Conservation (phyloP, 257 asterid species). For the Phtheirospermum japonicum region DNA sequence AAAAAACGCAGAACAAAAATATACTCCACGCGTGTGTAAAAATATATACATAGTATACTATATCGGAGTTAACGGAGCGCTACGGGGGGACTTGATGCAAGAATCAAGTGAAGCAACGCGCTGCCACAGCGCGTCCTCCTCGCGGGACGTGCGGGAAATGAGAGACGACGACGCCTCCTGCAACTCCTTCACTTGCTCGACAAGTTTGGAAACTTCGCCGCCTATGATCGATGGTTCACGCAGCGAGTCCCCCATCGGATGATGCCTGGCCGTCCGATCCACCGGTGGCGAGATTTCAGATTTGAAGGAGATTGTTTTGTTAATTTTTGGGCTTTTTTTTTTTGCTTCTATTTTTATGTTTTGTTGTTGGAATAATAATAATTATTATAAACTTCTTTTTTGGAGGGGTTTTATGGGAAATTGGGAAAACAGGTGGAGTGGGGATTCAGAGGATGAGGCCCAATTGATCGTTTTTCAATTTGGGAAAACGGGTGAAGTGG, state of each 20-base stretch:
- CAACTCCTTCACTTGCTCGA: constrained; percentile 79
- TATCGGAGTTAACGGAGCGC: constrained; percentile 47
- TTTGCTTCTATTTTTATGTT: too few relatives aligned
- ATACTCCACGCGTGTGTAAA: constrained; percentile 26
- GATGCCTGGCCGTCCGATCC: constrained; percentile 31
- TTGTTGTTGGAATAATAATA: too few relatives aligned
- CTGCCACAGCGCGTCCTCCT: constrained; percentile 85
- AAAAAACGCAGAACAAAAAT: constrained; percentile 6
- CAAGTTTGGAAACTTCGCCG: constrained; percentile 48
- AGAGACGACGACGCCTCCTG: too few relatives aligned
- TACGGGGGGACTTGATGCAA: constrained; percentile 50
- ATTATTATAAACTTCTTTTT: too few relatives aligned
- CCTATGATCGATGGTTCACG: constrained; percentile 38
- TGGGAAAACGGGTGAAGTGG: too few relatives aligned
- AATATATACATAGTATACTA: constrained; percentile 33
- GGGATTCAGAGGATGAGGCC: too few relatives aligned
- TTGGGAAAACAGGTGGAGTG: too few relatives aligned
- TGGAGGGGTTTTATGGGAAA: too few relatives aligned
- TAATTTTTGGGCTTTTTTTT: too few relatives aligned
- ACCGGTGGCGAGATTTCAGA: constrained; percentile 25
- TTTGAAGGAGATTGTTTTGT: too few relatives aligned
- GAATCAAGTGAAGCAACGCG: constrained; percentile 77
- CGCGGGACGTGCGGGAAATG: constrained; percentile 63
- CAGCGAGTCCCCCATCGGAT: constrained; percentile 56
- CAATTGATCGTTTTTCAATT: too few relatives aligned